Base-by-base conservation (phyloP, 176 grass and related monocot genomes). In the Metroxylon sagu region DNA sequence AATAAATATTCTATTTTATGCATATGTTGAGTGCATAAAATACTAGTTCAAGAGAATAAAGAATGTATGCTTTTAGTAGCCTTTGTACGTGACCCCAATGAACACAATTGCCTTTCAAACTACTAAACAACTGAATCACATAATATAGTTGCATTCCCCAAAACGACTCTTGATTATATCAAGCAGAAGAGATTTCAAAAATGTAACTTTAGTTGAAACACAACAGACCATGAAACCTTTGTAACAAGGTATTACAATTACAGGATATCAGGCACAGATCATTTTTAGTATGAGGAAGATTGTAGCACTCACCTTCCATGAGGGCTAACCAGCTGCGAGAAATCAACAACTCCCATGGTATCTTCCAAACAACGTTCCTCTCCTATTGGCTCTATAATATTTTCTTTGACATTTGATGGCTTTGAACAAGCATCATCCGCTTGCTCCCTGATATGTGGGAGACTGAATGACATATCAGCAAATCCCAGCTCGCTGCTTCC, bases 401-500 rank as follows among this genome's bases (percentile, higher is more conserved):
- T 15, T 67, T 51, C 26, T 53, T 35, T 16, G 4, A 67, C 54
- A 6, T 7, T 55, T 4, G 28, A 53, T 12, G 57, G 50, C 26
- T 54, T 31, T 62, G 57, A 17, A 54, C 17, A 52, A 25, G 17
- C 26, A 26, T 54, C 82, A 74, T 90, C 78, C 64, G 82, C 80
- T 12, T 83, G 77, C 35, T 88, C 92, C 67, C 69, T 71, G 21
- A 88, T 85, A 76, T 77, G 71, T 67, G 87, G 78, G 19, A 97
- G 77, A 70, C 69, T 83, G 51, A 91, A 82, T 3, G 87, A 54
- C 28, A 82, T 65, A 52, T 97, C 92, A 52, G 77, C 75, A 8
- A 91, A 88, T 29, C 83, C 83, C 68, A 97, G 30, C 23, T 97
- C 92, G 6, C 76, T 84, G 49, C 87, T 91, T 55, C 87, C 80